Base-by-base conservation (phyloP, 306 rosid genomes). In the Sicyos baderoa region DNA sequence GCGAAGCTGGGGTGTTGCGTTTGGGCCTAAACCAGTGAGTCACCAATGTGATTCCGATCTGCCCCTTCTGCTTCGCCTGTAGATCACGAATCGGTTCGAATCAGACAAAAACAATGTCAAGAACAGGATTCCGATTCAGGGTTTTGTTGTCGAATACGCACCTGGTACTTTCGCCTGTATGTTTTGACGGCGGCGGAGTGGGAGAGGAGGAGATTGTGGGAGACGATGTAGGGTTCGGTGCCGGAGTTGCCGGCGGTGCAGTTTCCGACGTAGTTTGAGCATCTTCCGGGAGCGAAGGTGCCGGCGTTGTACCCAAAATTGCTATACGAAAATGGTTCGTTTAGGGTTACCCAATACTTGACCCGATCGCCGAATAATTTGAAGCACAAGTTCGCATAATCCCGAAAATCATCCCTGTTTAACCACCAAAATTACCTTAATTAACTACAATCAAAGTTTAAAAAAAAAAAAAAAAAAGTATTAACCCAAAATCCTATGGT, bases 291-390 rank as follows among this genome's bases (percentile, higher is more conserved):
- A 29, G 86, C 86, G 52, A 53, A 35, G 9, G 68, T 66, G 14
- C 86, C 86, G 0, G 7, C 16, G 21, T 37, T 45, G 23, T 83
- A 74, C 3, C 82, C 86, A 9, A 71, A 60, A 18, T 44, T 29
- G 19, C 69, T 35, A 2, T 14, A 74, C 8, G 74, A 57, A 51
- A 37, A 64, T 11, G 86, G 86, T 14, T 83, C 86, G 18, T 83
- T 83, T 10, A 83, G 3, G 3, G 84, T 83, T 3, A 72, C 56
- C 86, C 86, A 83, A 67, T 65, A 14, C 72, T 79, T 79, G 6
- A 83, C 76, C 7, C 84, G 79, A 25, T 83, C 80, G 0, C 86
- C 86, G 27, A 67, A 79, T 37, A 77, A 61, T 75, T 83, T 83
- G 67, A 83, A 83, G 50, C 82, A 76, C 17, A 79, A 72, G 15